Evolutionary conservation across 345 rosid species (phyloP), one percentile per base, ranked within the genome.

Genomic region (Cardamine resedifolia): DNA sequence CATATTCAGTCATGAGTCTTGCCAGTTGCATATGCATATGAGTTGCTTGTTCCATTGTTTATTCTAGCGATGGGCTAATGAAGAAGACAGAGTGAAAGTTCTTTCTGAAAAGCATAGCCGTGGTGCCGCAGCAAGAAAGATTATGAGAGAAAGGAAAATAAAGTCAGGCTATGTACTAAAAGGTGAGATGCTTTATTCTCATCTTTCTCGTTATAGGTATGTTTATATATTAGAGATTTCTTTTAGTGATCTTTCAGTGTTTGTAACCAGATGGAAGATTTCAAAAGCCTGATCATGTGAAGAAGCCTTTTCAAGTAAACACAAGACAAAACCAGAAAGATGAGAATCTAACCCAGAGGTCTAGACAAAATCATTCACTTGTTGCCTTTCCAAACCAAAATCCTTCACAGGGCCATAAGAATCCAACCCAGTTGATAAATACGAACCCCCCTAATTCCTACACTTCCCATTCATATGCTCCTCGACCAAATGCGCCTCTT

Each of bases 71-170:
- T 88, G 91, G 89, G 49, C 53, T 63, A 71, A 77, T 57, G 91
- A 85, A 78, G 82, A 71, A 2, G 88, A 83, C 64, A 85, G 89
- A 68, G 27, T 36, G 10, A 72, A 62, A 57, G 75, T 82, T 43
- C 85, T 88, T 64, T 80, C 69, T 28, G 91, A 88, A 82, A 88
- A 88, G 80, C 87, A 86, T 70, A 71, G 58, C 59, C 83, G 89
- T 68, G 95, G 91, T 52, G 44, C 82, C 3, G 87, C 78, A 31
- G 88, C 91, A 68, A 83, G 95, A 84, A 66, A 66, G 63, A 65
- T 63, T 51, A 85, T 73, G 67, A 79, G 71, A 79, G 72, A 70
- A 20, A 77, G 79, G 77, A 72, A 66, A 67, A 66, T 39, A 2
- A 41, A 61, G 64, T 64, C 15, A 57, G 77, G 73, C 50, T 72